Percentiles rank a stretch among this genome's conserved stretches.
These are phyloP conservation scores for Debaryomycetaceae sp. DNA, from an alignment of 1,139 yeast species.

Conservation along the genomic window DNA sequence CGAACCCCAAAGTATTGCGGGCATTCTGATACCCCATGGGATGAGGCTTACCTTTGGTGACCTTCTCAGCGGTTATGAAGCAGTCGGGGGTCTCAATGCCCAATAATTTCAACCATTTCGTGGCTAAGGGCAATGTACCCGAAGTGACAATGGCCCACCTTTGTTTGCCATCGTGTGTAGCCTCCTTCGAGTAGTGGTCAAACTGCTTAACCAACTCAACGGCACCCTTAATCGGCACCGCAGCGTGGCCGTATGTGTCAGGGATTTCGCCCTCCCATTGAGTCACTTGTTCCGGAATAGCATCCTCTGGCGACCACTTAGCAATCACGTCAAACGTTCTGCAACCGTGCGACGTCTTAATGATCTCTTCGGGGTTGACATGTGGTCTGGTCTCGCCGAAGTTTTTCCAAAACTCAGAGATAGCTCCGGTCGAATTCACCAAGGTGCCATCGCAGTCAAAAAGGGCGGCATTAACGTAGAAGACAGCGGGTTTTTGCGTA, in stretches of 20 bases:
- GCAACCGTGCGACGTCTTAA: slow-evolving; percentile 76
- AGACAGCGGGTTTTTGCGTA: slow-evolving; percentile 42
- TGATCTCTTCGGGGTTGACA: slow-evolving; percentile 65
- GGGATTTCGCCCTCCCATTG: slow-evolving; percentile 70
- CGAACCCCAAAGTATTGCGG: slow-evolving; percentile 54
- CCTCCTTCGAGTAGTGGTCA: slow-evolving; percentile 33
- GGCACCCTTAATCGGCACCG: slow-evolving; percentile 74
- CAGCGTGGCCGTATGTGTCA: slow-evolving; percentile 64
- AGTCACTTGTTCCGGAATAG: slow-evolving; percentile 61
- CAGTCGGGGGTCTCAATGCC: slow-evolving; percentile 60
- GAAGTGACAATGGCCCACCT: slow-evolving; percentile 85
- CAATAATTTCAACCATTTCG: slow-evolving; percentile 72
- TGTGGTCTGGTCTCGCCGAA: slow-evolving; percentile 67
- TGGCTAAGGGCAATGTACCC: slow-evolving; percentile 73
- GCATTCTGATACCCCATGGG: slow-evolving; percentile 77
- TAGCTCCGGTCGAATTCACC: slow-evolving; percentile 77
- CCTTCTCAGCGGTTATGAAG: slow-evolving; percentile 78
- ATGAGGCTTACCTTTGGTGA: slow-evolving; percentile 74
- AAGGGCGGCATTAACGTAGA: slow-evolving; percentile 48
- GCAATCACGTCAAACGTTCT: slow-evolving; percentile 76
- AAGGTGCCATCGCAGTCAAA: slow-evolving; percentile 87
- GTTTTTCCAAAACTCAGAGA: slow-evolving; percentile 76
- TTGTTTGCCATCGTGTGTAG: slow-evolving; percentile 42
- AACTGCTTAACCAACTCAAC: slow-evolving; percentile 56
- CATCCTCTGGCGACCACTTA: slow-evolving; percentile 72